Evolutionary conservation across 1,139 yeast species (phyloP), one percentile per base, ranked within the genome.

Genomic region (Yamadazyma atlantica): DNA sequence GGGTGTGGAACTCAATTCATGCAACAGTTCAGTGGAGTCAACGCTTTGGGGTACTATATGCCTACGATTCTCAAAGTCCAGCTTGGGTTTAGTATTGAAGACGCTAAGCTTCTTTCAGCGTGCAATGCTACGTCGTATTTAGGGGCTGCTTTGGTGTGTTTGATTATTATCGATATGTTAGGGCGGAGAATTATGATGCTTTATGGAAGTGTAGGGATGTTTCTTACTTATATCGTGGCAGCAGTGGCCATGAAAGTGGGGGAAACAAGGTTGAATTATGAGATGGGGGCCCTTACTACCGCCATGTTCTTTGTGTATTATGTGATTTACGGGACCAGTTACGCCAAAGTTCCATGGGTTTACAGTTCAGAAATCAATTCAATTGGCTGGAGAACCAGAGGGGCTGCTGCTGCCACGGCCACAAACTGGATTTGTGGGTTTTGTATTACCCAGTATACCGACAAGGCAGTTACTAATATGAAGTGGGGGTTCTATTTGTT

Each of bases 151-250:
- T 62, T 75, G 45, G 77, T 80, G 14, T 75, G 82, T 15, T 73
- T 73, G 55, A 71, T 74, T 56, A 54, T 76, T 48, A 67, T 80
- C 49, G 88, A 83, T 50, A 66, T 69, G 35, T 54, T 80, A 32
- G 79, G 80, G 43, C 81, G 85, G 51, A 77, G 90, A 67, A 74
- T 66, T 39, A 57, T 70, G 55, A 59, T 73, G 55, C 58, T 70
- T 47, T 55, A 55, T 40, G 77, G 77, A 30, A 70, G 75, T 17
- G 35, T 57, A 31, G 75, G 75, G 22, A 74, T 70, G 55, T 73
- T 64, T 42, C 39, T 60, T 31, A 49, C 72, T 1, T 55, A 64
- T 55, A 52, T 62, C 37, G 44, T 65, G 59, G 73, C 58, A 58
- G 59, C 75, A 52, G 36, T 64, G 63, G 57, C 58, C 61, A 52